phyloP scores from a whole-genome alignment of 495 filamentous ascomycete genomes.

The Oidiodendron maius region DNA sequence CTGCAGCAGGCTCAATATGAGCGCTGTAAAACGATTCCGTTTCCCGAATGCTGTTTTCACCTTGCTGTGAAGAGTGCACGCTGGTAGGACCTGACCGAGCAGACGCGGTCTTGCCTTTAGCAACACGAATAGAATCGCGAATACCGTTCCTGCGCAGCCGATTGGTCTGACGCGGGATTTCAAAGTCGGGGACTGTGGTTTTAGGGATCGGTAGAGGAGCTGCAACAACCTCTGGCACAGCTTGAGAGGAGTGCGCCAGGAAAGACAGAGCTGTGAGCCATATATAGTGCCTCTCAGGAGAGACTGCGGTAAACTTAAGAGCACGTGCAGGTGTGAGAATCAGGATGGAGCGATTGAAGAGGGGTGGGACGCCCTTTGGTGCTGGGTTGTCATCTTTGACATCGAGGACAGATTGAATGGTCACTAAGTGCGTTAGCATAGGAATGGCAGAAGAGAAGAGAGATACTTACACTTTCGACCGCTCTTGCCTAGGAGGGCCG shows the following conservation, averaged over 20 bases:
- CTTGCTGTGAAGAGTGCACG: slow-evolving; percentile 19
- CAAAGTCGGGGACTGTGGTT: slow-evolving; percentile 38
- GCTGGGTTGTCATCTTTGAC: slow-evolving; percentile 91
- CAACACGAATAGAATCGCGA: slow-evolving; percentile 84
- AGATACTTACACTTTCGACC: slow-evolving; percentile 84
- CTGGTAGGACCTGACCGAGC: slow-evolving; percentile 18
- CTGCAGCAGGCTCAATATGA: slow-evolving; percentile 44
- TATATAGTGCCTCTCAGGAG: slow-evolving; percentile 82
- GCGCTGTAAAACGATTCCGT: slow-evolving; percentile 25
- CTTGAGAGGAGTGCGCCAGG: slow-evolving; percentile 76
- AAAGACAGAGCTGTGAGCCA: slow-evolving; percentile 95
- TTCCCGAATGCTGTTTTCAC: slow-evolving; percentile 16
- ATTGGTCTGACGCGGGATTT: slow-evolving; percentile 34
- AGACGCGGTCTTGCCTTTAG: slow-evolving; percentile 51
- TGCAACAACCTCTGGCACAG: slow-evolving; percentile 62
- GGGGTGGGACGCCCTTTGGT: slow-evolving; percentile 55
- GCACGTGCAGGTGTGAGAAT: slow-evolving; percentile 91
- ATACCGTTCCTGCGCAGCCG: slow-evolving; percentile 53
- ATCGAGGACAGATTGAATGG: slow-evolving; percentile 92
- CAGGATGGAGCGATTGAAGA: slow-evolving; percentile 91
- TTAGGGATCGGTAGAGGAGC: slow-evolving; percentile 48
- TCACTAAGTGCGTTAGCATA: slow-evolving; percentile 52
- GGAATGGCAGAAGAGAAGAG: not conserved
- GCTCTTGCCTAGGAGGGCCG: slow-evolving; percentile 87
- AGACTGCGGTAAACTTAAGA: slow-evolving; percentile 87